Percentiles rank a stretch among this genome's conserved stretches.
These are phyloP conservation scores for Thalassiosira mediterranea DNA, from an alignment of 352 stramenopile genomes.

Conservation along the genomic window DNA sequence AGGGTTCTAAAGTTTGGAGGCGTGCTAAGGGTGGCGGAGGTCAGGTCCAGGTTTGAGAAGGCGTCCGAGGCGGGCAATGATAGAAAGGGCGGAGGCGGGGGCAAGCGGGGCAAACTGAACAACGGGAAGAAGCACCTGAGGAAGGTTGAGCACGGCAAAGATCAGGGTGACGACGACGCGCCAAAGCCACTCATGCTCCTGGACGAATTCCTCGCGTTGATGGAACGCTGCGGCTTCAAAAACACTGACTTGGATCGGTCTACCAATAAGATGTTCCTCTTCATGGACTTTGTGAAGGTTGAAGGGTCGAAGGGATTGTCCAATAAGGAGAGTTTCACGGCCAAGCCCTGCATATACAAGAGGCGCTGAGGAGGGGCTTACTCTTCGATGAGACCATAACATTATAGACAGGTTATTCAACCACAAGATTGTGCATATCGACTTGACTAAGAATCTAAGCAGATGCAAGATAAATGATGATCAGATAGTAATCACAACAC, in stretches of 20 bases:
- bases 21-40: conserved; percentile 90
- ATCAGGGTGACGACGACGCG: conserved; percentile 6
- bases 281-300: conserved; percentile 85
- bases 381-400: too few species aligned
- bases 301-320: conserved; percentile 67
- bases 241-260: conserved; percentile 70
- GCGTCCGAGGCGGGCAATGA: conserved; percentile 17
- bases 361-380: conserved; percentile 53
- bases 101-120: conserved; percentile 28
- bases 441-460: too few species aligned
- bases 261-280: conserved; percentile 89
- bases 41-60: conserved; percentile 88
- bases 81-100: conserved; percentile 7
- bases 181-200: conserved; percentile 53
- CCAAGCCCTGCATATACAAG: conserved; percentile 87
- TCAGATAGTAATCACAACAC: too few species aligned
- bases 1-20: conserved; percentile 92
- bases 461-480: too few species aligned
- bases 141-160: conserved; percentile 6
- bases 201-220: conserved; percentile 66
- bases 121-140: conserved; percentile 37
- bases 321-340: conserved; percentile 67
- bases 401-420: too few species aligned
- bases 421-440: too few species aligned
- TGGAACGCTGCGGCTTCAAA: conserved; percentile 77